Conservation (phyloP, 1,139 yeast species). For the Diutina scorzettiae region DNA sequence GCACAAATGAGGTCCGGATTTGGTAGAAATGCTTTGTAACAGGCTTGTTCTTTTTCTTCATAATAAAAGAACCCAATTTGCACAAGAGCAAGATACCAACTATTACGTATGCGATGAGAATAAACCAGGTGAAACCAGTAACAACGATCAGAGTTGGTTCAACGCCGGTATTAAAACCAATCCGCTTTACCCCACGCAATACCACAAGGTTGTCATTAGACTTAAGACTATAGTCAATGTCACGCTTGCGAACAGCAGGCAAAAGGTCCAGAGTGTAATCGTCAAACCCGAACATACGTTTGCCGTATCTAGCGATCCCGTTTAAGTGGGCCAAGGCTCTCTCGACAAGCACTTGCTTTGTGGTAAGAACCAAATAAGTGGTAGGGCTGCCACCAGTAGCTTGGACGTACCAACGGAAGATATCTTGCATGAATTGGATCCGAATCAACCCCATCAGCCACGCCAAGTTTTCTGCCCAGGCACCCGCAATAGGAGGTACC, state of each 20-base stretch:
- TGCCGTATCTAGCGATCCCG: constrained; percentile 15
- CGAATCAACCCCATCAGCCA: constrained; percentile 81
- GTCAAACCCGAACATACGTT: constrained; percentile 7
- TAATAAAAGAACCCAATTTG: constrained; percentile 38
- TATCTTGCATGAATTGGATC: constrained; percentile 58
- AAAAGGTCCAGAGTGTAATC: constrained; percentile 7
- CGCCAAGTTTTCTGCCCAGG: constrained; percentile 73
- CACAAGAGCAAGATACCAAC: constrained; percentile 33
- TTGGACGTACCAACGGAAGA: constrained; percentile 73
- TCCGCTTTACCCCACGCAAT: constrained; percentile 64
- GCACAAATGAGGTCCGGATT: constrained; percentile 35
- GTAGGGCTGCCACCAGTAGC: constrained; percentile 69
- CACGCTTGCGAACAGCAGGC: constrained; percentile 12
- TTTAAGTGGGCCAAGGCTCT: constrained; percentile 31
- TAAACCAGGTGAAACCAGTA: constrained; percentile 68
- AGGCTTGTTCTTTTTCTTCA: constrained; percentile 32
- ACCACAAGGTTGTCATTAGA: constrained; percentile 43
- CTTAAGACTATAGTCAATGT: constrained; percentile 20
- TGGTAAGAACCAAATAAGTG: constrained; percentile 42
- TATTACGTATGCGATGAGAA: constrained; percentile 48
- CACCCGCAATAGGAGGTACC: constrained; percentile 68
- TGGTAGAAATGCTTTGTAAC: constrained; percentile 27
- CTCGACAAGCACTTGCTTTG: constrained; percentile 55
- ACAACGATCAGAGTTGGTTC: constrained; percentile 65
- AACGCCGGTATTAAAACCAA: constrained; percentile 54